Percentiles rank a stretch among this genome's conserved stretches.
These are phyloP conservation scores for Streptanthus diversifolius DNA, from an alignment of 345 rosid species.

Conservation along the genomic window DNA sequence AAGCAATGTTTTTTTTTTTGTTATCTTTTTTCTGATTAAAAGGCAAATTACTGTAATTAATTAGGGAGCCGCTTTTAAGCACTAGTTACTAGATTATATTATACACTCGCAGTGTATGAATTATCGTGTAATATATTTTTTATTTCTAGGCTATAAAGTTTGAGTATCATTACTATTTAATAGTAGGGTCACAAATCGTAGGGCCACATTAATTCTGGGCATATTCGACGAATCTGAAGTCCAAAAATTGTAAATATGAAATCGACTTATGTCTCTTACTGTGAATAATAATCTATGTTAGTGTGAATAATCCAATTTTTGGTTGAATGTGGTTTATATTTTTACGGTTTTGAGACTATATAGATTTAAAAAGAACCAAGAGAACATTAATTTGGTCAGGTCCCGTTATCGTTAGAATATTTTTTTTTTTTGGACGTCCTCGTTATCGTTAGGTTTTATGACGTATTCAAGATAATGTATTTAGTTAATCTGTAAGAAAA, in stretches of 20 bases:
- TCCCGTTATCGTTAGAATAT: background rate
- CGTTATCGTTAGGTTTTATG: background rate
- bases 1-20: slow-evolving; percentile 31
- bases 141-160: slow-evolving; percentile 1
- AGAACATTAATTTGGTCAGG: background rate
- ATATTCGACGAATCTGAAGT: slow-evolving; percentile 23
- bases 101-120: slow-evolving; percentile 12
- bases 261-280: background rate
- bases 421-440: no score
- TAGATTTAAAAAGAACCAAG: background rate
- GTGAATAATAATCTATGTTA: background rate
- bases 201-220: slow-evolving; percentile 2
- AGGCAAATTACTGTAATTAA: slow-evolving; percentile 15
- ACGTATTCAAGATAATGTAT: background rate
- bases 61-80: slow-evolving; percentile 25
- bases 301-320: background rate
- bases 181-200: background rate
- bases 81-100: slow-evolving; percentile 17
- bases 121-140: slow-evolving; percentile 7
- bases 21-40: background rate
- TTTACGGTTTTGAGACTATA: background rate
- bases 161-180: background rate
- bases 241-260: background rate
- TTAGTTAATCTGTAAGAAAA: background rate
- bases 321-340: background rate